A percentile compares a stretch with the other conserved stretches of the same genome.
Evolutionary conservation across 129 eudicot genomes (phyloP).

Genomic region (Tagetes erecta): DNA sequence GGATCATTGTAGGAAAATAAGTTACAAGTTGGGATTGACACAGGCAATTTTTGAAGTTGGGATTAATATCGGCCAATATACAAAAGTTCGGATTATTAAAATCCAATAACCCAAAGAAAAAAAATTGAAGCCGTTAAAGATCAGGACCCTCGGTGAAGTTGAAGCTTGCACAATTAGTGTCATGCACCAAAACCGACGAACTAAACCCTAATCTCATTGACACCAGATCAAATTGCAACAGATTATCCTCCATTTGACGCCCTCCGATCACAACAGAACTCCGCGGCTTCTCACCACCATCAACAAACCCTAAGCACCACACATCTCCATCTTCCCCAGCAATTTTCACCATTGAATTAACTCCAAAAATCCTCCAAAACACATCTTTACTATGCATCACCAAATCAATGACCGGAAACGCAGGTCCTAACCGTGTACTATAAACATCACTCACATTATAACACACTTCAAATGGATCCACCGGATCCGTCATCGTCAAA

Average conservation of each 20-base stretch:
- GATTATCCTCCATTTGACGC: slow-evolving; percentile 52
- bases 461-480: slow-evolving; percentile 41
- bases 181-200: slow-evolving; percentile 44
- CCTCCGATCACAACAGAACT: slow-evolving; percentile 51
- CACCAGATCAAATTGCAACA: slow-evolving; percentile 51
- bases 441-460: slow-evolving; percentile 23
- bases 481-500: slow-evolving; percentile 28
- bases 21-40: too few species aligned
- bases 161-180: slow-evolving; percentile 43
- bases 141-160: slow-evolving; percentile 25
- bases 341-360: slow-evolving; percentile 49
- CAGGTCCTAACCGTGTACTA: slow-evolving; percentile 33
- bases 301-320: slow-evolving; percentile 56
- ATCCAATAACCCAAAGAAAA: too few species aligned
- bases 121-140: too few species aligned
- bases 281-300: slow-evolving; percentile 47
- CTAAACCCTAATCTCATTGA: slow-evolving; percentile 47
- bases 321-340: slow-evolving; percentile 15
- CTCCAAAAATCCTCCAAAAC: slow-evolving; percentile 53
- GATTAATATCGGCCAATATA: too few species aligned
- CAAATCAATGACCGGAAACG: slow-evolving; percentile 44
- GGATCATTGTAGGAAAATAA: too few species aligned
- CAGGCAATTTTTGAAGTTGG: too few species aligned
- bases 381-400: slow-evolving; percentile 48
- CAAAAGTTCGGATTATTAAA: too few species aligned